Percentiles rank a stretch among this genome's conserved stretches.
These are phyloP conservation scores for Tuber magnatum DNA, from an alignment of 495 filamentous ascomycete genomes.

Conservation along the genomic window DNA sequence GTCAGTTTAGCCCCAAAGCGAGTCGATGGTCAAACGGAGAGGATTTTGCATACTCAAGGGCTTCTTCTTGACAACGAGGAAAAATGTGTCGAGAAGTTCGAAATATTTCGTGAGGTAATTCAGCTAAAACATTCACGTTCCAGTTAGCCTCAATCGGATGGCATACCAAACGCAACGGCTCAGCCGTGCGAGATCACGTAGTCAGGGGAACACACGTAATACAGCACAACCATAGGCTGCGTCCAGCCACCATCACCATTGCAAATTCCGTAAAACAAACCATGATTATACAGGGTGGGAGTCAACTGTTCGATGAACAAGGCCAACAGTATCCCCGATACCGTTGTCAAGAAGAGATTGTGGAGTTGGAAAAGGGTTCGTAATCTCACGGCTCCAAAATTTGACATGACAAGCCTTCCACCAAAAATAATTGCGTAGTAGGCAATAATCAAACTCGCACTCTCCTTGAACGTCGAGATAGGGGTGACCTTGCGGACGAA, in stretches of 20 bases:
- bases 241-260: conserved; percentile 68
- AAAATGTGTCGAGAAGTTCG: conserved; percentile 72
- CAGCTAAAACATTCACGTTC: conserved; percentile 48
- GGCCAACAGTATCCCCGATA: conserved; percentile 59
- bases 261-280: conserved; percentile 69
- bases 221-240: conserved; percentile 63
- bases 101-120: conserved; percentile 82
- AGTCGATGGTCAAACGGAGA: conserved; percentile 4
- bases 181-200: conserved; percentile 18
- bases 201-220: conserved; percentile 57
- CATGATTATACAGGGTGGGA: conserved; percentile 58
- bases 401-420: conserved; percentile 66
- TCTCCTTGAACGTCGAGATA: conserved; percentile 63
- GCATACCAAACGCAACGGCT: background rate
- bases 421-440: conserved; percentile 74
- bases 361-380: conserved; percentile 66
- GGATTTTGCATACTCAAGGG: conserved; percentile 56
- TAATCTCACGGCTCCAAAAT: conserved; percentile 59
- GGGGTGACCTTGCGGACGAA: conserved; percentile 62
- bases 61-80: conserved; percentile 83
- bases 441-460: conserved; percentile 55
- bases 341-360: conserved; percentile 70
- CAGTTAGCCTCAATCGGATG: background rate
- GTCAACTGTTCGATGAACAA: conserved; percentile 70
- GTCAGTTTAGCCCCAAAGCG: conserved; percentile 32